phyloP scores from a whole-genome alignment of 1,284 basidiomycete species.

The Psilocybe mexicana region DNA sequence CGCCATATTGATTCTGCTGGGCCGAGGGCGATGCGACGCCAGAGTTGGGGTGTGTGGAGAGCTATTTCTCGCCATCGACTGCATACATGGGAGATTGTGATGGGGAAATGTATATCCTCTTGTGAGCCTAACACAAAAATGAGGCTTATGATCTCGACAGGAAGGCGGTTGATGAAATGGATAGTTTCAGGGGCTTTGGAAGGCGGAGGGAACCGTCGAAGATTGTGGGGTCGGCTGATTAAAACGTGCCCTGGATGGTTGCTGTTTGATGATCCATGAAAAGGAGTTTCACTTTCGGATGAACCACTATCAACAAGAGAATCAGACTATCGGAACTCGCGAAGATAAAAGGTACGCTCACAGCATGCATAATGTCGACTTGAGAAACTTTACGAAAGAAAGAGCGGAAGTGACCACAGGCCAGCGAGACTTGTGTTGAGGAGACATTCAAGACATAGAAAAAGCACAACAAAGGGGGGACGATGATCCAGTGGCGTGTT shows the following conservation, averaged over 20 bases:
- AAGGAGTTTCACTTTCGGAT: neutral
- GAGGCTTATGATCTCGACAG: conserved; percentile 59
- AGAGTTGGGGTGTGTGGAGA: conserved; percentile 57
- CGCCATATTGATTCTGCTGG: conserved; percentile 56
- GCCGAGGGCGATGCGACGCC: conserved; percentile 55
- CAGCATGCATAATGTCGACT: conserved; percentile 29
- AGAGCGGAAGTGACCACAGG: conserved; percentile 32
- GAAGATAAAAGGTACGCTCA: conserved; percentile 17
- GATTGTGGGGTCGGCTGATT: conserved; percentile 32
- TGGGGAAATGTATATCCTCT: conserved; percentile 53
- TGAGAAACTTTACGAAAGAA: conserved; percentile 34
- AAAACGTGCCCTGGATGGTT: conserved; percentile 3
- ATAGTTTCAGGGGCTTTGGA: conserved; percentile 15
- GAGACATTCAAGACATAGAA: conserved; percentile 26
- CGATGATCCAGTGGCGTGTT: conserved; percentile 5
- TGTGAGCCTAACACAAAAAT: conserved; percentile 62
- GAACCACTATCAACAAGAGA: neutral
- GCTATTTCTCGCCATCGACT: conserved; percentile 57
- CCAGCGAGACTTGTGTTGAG: conserved; percentile 28
- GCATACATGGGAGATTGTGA: conserved; percentile 66
- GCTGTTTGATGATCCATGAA: neutral
- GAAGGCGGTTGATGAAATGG: conserved; percentile 56
- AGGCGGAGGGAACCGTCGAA: conserved; percentile 27
- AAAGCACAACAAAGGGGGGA: conserved; percentile 2
- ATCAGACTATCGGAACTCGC: neutral